Base-by-base conservation (phyloP, 2,329 filamentous ascomycete species). In the Colletotrichum camelliae region DNA sequence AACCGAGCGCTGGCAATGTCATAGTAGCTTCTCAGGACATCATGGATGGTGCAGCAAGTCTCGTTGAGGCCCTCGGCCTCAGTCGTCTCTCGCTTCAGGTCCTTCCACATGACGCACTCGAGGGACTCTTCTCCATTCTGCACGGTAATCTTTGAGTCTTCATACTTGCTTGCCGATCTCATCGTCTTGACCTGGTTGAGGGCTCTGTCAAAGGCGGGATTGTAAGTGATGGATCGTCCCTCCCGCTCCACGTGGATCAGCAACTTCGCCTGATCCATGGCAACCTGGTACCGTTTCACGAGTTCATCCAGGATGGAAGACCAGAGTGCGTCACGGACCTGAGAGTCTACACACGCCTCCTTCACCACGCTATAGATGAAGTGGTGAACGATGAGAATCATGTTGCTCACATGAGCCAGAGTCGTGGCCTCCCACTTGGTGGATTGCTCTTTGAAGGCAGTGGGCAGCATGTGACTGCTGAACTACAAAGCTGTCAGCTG, bases 191-290 rank as follows among this genome's bases (percentile, higher is more conserved):
- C 21, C 39, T 35, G 12, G 15, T 83, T 80, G 1, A 86, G 74
- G 1, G 75, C 80, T 58, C 86, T 82, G 73, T 84, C 87, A 80
- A 92, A 92, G 67, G 87, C 87, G 29, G 87, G 86, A 75, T 93
- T 91, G 60, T 87, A 80, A 0, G 91, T 93, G 27, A 84, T 82
- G 0, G 88, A 87, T 1, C 80, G 86, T 1, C 85, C 85, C 1
- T 82, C 78, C 1, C 86, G 81, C 79, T 93, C 91, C 4, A 91
- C 86, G 1, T 83, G 57, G 0, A 94, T 79, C 1, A 94, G 83
- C 43, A 91, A 91, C 0, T 81, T 76, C 0, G 87, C 84, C 18
- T 92, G 88, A 0, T 87, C 74, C 39, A 91, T 84, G 0, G 90
- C 89, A 1, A 77, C 81, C 4, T 81, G 77, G 77, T 93, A 93